A percentile compares a stretch with the other conserved stretches of the same genome.
These are phyloP conservation scores for Xylaria sp. DNA, from an alignment of 2,329 filamentous ascomycete genomes.

Conservation along the genomic window DNA sequence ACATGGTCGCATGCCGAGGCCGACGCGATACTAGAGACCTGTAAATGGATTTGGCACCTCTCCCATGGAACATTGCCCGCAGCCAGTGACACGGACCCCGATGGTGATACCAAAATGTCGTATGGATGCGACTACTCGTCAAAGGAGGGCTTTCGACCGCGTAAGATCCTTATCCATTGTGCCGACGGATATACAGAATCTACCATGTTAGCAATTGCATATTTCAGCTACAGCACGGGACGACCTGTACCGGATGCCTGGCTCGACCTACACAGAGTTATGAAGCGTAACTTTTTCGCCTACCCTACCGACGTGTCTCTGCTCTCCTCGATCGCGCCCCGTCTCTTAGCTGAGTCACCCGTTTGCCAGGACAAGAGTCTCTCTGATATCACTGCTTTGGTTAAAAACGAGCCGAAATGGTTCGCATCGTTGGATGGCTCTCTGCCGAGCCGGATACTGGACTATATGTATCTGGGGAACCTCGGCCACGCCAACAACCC, in stretches of 20 bases:
- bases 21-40: constrained; percentile 78
- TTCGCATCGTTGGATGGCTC: constrained; percentile 80
- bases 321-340: constrained; percentile 68
- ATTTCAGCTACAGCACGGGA: constrained; percentile 88
- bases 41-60: constrained; percentile 83
- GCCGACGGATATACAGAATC: constrained; percentile 95
- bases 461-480: constrained; percentile 96
- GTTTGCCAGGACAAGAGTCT: constrained; percentile 43
- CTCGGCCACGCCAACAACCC: constrained; percentile 92
- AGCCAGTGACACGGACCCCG: constrained; percentile 31
- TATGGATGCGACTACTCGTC: constrained; percentile 30
- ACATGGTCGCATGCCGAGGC: constrained; percentile 78
- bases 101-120: constrained; percentile 43
- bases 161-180: constrained; percentile 84
- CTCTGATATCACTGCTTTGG: constrained; percentile 47
- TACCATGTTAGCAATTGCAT: constrained; percentile 80
- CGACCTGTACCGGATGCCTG: constrained; percentile 77
- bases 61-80: constrained; percentile 57
- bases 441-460: constrained; percentile 78
- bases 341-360: constrained; percentile 69
- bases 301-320: constrained; percentile 86
- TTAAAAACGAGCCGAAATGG: constrained; percentile 67
- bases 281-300: constrained; percentile 89
- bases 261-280: constrained; percentile 75
- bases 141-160: constrained; percentile 38